Percentiles rank a stretch among this genome's conserved stretches.
phyloP scores from a whole-genome alignment of 1,139 yeast species.

The Candida anutae region DNA sequence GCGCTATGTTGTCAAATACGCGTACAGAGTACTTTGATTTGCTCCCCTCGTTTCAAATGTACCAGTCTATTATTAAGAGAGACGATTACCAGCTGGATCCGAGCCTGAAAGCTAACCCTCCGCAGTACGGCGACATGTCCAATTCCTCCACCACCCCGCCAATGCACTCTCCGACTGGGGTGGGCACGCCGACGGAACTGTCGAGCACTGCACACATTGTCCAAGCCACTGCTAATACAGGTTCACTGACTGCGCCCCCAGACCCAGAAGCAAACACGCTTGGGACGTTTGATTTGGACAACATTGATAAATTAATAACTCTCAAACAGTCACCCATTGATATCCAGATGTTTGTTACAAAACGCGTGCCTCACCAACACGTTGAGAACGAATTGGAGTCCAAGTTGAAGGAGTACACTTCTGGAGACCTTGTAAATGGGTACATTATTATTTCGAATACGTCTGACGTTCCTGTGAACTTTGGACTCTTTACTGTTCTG shows the following conservation, averaged over 20 bases:
- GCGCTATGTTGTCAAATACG: constrained; percentile 18
- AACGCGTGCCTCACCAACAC: constrained; percentile 32
- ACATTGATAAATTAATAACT: constrained; percentile 33
- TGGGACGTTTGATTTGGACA: constrained; percentile 39
- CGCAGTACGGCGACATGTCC: constrained; percentile 29
- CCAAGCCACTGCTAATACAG: constrained; percentile 9
- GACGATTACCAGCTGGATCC: constrained; percentile 38
- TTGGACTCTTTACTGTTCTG: constrained; percentile 41
- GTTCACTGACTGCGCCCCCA: constrained; percentile 13
- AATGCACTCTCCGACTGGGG: neutral
- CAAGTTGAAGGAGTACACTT: constrained; percentile 36
- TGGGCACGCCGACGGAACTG: constrained; percentile 14
- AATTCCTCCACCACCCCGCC: constrained; percentile 24
- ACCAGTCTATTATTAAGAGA: constrained; percentile 45
- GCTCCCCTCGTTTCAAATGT: constrained; percentile 59
- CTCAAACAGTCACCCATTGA: constrained; percentile 32
- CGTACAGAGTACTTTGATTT: constrained; percentile 46
- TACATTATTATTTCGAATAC: constrained; percentile 28
- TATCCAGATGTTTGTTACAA: constrained; percentile 37
- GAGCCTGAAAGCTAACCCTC: constrained; percentile 29
- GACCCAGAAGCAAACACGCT: constrained; percentile 14
- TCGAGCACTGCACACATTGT: constrained; percentile 14
- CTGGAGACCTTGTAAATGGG: constrained; percentile 21
- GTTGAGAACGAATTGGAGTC: constrained; percentile 31
- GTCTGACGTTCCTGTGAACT: constrained; percentile 30